Evolutionary conservation across 441 rosid genomes (phyloP), one percentile per base, ranked within the genome.

Genomic region (Jatropha multifida): DNA sequence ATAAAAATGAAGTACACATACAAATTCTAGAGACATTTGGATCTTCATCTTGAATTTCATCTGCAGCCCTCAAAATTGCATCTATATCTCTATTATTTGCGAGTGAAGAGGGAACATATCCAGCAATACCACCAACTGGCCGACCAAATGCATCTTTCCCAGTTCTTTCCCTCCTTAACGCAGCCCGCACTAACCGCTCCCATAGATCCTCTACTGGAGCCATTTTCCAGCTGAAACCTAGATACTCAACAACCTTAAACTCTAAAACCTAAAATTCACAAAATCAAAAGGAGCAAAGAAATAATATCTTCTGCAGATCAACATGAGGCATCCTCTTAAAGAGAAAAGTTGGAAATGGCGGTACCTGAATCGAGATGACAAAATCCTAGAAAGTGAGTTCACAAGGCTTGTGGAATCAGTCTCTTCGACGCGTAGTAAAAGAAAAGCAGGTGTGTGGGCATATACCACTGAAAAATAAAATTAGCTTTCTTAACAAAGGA

Each of bases 41-140:
- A 79, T 93, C 95, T 81, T 90, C 99, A 69, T 89, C 99, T 85
- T 93, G 97, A 65, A 96, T 90, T 77, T 92, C 99, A 85, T 96
- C 99, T 0, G 99, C 98, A 78, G 93, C 94, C 84, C 96, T 87
- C n/a, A 96, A 78, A 78, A 96, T 96, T 7, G 85, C 94, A 83
- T 96, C 98, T 11, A 96, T 93, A 74, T 89, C 98, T 83, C 97
- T 80, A 51, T 91, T 93, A 74, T 93, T 93, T 0, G 90, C 72
- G 20, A 96, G 94, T 2, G 99, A 93, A 9, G 99, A 93, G 10
- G 99, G 99, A 65, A 96, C 96, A 63, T 86, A 85, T 38, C 86
- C 93, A 11, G 92, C 94, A 81, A 95, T 88, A 70, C 94, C 96
- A 54, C 84, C 84, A 38, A 74, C 84, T 4, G 88, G 91, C 71